Conservation (phyloP, 352 stramenopile species). For the Thraustotheca clavata region DNA sequence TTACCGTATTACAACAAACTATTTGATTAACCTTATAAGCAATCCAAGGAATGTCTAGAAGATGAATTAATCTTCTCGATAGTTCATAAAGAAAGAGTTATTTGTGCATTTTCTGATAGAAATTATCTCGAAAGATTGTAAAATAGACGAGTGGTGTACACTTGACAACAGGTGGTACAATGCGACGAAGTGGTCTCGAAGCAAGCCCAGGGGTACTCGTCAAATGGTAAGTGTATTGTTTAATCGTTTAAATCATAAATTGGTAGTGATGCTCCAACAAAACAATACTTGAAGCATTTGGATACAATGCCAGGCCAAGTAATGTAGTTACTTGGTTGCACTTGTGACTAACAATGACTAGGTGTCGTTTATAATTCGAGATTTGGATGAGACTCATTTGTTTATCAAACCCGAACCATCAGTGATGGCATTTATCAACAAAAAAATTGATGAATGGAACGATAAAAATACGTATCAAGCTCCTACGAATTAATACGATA, state of each 20-base stretch:
- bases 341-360: constrained; percentile 36
- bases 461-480: constrained; percentile 83
- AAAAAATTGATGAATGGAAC: constrained; percentile 87
- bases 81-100: too few species aligned
- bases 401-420: constrained; percentile 81
- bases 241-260: not conserved
- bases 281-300: constrained; percentile 78
- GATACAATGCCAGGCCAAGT: constrained; percentile 81
- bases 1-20: too few species aligned
- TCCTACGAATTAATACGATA: constrained; percentile 41
- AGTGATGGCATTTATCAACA: constrained; percentile 77
- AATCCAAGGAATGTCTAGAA: too few species aligned
- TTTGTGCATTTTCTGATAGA: too few species aligned
- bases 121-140: too few species aligned
- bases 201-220: constrained; percentile 47
- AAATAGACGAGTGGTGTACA: too few species aligned
- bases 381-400: constrained; percentile 74
- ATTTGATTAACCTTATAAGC: too few species aligned
- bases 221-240: constrained; percentile 46
- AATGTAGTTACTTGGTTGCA: not conserved
- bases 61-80: too few species aligned
- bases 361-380: constrained; percentile 69
- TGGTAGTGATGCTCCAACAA: constrained; percentile 68
- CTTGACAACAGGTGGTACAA: too few species aligned
- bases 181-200: not conserved